Conservation (phyloP, 2,329 filamentous ascomycete genomes). For the Penicillium sp. region DNA sequence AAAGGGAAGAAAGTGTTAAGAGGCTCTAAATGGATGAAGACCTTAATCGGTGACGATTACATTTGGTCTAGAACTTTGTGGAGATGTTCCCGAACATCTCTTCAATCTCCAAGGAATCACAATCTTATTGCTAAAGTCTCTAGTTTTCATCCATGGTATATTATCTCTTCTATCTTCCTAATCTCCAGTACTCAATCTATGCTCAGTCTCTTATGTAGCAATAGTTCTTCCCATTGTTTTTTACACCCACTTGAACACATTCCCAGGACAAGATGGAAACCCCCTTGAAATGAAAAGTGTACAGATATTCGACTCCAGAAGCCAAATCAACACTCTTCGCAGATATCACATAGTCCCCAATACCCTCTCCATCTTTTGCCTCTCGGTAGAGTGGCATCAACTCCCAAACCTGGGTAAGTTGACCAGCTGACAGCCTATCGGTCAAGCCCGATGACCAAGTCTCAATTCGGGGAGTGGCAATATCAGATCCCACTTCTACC, state of each 20-base stretch:
- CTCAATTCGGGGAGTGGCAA: slow-evolving; percentile 10
- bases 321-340: not conserved
- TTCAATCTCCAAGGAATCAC: no score
- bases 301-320: slow-evolving; percentile 6
- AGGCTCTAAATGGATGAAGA: not conserved
- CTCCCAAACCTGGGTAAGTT: slow-evolving; percentile 7
- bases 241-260: not conserved
- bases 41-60: not conserved
- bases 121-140: no score
- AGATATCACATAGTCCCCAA: slow-evolving; percentile 17
- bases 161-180: not conserved
- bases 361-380: not conserved
- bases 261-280: slow-evolving; percentile 29
- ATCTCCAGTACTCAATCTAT: no score
- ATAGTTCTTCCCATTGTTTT: not conserved
- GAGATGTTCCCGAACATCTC: no score
- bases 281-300: slow-evolving; percentile 28
- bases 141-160: not conserved
- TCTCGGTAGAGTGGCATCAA: slow-evolving; percentile 4
- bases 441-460: slow-evolving; percentile 13
- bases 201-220: not conserved
- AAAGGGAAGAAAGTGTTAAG: no score
- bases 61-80: not conserved
- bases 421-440: not conserved
- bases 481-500: slow-evolving; percentile 2